Evolutionary conservation across 2,329 filamentous ascomycete species (phyloP), one percentile per base, ranked within the genome.

Genomic region (Aschersonia sp.): DNA sequence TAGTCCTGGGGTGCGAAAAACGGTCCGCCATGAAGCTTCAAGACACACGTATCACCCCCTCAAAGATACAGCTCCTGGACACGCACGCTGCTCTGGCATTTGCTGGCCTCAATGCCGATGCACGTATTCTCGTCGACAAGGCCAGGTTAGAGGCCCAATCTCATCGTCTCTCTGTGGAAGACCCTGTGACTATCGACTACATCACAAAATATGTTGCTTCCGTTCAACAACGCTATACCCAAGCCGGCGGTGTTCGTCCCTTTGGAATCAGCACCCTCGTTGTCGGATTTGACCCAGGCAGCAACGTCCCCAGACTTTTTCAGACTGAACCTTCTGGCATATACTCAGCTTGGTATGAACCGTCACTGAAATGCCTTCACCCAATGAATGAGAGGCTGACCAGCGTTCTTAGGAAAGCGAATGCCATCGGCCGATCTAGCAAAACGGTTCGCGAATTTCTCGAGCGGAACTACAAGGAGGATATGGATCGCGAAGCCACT

Each of bases 251-350:
- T 76, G 92, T 98, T 47, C 77, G 92, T 60, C 92, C 92, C n/a
- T 98, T 98, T 62, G 92, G 92, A 52, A 95, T 98, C 66, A 95
- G 88, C 72, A 97, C 90, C 41, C 74, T 98, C 64, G 88, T 98
- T 58, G 90, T 98, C 52, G 92, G 92, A n/a, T 98, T 98, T 62
- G 92, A 98, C 71, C 86, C 88, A 57, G 87, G 86, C 57, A 90
- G 88, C 73, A 82, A 84, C 62, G 83, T 83, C 48, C 90, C 92
- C 47, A 79, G 89, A 58, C 74, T 98, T 51, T 98, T 97, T 68
- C 90, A 95, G 77, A 98, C 92, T 4, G 92, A 98, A 72, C 92
- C 94, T n/a, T 95, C 88, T 53, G 92, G 94, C 50, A 98, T 98
- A 66, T 98, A 97, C 75, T 95, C 88, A 49, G 92, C 92, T 65